Evolutionary conservation across 768 basidiomycete genomes (phyloP).

Genomic region (Lyophyllum semitale): DNA sequence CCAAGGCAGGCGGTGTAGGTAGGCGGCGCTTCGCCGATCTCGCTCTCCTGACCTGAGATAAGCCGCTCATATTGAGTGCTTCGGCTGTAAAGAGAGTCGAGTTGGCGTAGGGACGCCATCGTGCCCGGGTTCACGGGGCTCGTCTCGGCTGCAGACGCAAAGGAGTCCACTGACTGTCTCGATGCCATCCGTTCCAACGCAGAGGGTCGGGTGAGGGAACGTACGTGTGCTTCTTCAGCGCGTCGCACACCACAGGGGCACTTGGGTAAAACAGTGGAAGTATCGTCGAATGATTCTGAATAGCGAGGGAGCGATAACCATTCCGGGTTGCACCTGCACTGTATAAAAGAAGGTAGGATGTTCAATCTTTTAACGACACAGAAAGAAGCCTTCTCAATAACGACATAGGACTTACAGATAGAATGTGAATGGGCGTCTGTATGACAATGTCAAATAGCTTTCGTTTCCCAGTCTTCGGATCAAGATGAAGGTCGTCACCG

Average conservation of each 20-base stretch:
- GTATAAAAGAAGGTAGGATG: background rate
- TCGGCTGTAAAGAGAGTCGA: conserved; percentile 41
- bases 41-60: conserved; percentile 79
- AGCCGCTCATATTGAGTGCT: conserved; percentile 73
- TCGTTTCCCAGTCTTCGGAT: conserved; percentile 66
- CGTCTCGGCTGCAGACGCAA: conserved; percentile 36
- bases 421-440: conserved; percentile 82
- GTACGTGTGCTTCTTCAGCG: conserved; percentile 1
- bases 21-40: conserved; percentile 84
- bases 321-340: conserved; percentile 84
- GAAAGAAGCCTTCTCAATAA: background rate
- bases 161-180: conserved; percentile 35
- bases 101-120: conserved; percentile 30
- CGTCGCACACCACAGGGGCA: conserved; percentile 48
- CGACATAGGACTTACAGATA: conserved; percentile 63
- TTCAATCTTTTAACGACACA: background rate
- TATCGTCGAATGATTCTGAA: conserved; percentile 46
- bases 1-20: conserved; percentile 47
- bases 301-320: conserved; percentile 83
- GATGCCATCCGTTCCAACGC: conserved; percentile 33
- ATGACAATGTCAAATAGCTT: conserved; percentile 89
- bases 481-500: conserved; percentile 66
- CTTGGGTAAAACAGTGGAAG: conserved; percentile 29
- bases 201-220: conserved; percentile 5
- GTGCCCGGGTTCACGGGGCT: conserved; percentile 31